Base-by-base conservation (phyloP, 2,329 filamentous ascomycete species). In the Cladosporium sp. region DNA sequence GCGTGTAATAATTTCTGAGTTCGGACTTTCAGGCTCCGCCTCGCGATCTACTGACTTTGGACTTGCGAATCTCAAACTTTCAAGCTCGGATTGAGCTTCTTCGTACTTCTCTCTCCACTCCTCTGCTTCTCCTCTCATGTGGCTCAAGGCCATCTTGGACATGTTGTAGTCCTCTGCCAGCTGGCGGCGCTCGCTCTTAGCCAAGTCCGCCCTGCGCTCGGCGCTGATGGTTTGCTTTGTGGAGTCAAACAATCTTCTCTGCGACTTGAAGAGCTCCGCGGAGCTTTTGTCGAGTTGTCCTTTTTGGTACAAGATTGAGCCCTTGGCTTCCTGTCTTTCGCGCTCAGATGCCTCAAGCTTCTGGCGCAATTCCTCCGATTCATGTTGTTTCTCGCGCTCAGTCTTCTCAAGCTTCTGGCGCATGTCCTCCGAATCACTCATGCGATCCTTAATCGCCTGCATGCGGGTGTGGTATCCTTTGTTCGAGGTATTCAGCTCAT, bases 1-100 rank as follows among this genome's bases (percentile, higher is more conserved):
- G 59, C 36, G 68, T 65, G 46, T 70, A 66, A 65, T 28, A 13
- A 62, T 28, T 25, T 62, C 46, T 39, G 59, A 62, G 8, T 36
- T 23, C 3, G 23, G 30, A 21, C 48, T 53, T 13, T 54, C 28
- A n/a, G 36, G 18, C 16, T 30, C 58, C 10, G 25, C 28, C 6
- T 54, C 59, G 23, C 28, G n/a, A 16, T 13, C 18, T 14, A 21
- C 58, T 26, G 58, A 49, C 13, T 36, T 51, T 16, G 46, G 46
- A 25, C 59, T 62, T 21, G 59, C 13, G 13, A 48, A 62, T 18
- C 46, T 26, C 43, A 53, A 23, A 21, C 59, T 62, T 16, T 62
- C 59, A 28, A 62, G 21, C 30, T 53, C 59, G 8, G 59, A 36
- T n/a, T 54, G 46, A 36, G 46, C 26, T 6, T 62, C 59, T 53